phyloP scores from a whole-genome alignment of 2,329 filamentous ascomycete species.

The Aspergillus niger region DNA sequence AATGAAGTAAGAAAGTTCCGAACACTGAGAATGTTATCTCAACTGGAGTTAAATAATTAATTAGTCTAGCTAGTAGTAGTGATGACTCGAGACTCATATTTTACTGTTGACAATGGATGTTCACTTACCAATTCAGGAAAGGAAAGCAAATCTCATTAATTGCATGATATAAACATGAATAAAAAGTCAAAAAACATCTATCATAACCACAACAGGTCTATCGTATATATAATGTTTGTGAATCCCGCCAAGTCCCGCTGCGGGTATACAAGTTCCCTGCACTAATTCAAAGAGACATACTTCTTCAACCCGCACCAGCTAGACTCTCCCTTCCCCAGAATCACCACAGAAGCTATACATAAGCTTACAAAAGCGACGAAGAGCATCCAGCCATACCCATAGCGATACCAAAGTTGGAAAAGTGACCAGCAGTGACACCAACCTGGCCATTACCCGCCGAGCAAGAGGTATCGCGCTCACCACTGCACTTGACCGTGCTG shows the following conservation, averaged over 20 bases:
- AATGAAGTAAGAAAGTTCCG: too few relatives aligned
- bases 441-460: slow-evolving; percentile 31
- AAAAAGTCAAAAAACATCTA: background rate
- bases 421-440: slow-evolving; percentile 27
- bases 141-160: background rate
- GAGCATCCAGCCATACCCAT: slow-evolving; percentile 26
- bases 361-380: background rate
- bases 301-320: too few relatives aligned
- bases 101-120: too few relatives aligned
- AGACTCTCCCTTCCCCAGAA: background rate
- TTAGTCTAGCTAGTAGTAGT: too few relatives aligned
- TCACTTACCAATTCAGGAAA: too few relatives aligned
- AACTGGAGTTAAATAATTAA: too few relatives aligned
- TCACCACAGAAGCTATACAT: too few relatives aligned
- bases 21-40: too few relatives aligned
- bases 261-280: background rate
- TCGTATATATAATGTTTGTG: background rate
- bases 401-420: slow-evolving; percentile 28
- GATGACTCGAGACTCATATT: too few relatives aligned
- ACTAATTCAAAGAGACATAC: too few relatives aligned
- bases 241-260: background rate
- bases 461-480: slow-evolving; percentile 29
- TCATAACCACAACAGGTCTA: background rate
- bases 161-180: background rate
- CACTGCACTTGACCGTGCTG: slow-evolving; percentile 23